Evolutionary conservation across 129 eudicot genomes (phyloP), one percentile per base, ranked within the genome.

Genomic region (Artemisia annua): DNA sequence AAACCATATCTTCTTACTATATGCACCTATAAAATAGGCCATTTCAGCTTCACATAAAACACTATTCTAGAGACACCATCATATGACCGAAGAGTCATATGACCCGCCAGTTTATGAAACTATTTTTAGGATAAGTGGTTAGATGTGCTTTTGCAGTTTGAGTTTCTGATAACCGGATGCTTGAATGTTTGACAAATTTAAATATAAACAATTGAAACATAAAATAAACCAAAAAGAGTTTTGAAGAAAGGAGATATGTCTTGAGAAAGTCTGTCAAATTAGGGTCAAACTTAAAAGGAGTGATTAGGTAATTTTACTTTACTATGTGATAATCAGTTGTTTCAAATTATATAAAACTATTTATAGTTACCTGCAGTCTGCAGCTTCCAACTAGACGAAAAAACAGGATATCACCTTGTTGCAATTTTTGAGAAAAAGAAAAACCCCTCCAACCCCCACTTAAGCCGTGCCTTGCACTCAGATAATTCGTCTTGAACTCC

Each of bases 381-480:
- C 73, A 51, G 61, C 49, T 69, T 28, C 61, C 73, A 69, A 69
- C 48, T 2, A 69, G 62, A 52, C 53, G 73, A 28, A 69, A 69
- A 3, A 69, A 52, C n/a, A 69, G 28, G 17, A 69, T 69, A 52
- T 69, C 73, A 28, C 73, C 73, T 24, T 28, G 73, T 15, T 19
- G 49, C 43, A 69, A 14, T 16, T 69, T 69, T 51, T 69, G 73
- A 69, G 73, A 59, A 28, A 16, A 3, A 9, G 50, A 69, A 69
- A 69, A 69, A 15, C 73, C 73, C 62, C 61, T 51, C 73, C 72
- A 67, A 48, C 72, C 72, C 48, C 72, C 72, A 49, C 72, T 69
- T 28, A 69, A 52, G 15, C 73, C 73, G 4, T 16, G 62, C 73
- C 73, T 69, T 35, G 4, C 48, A 2, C 17, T 69, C 73, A 69